Evolutionary conservation across 768 basidiomycete genomes (phyloP).

Genomic region (Boletus edulis): DNA sequence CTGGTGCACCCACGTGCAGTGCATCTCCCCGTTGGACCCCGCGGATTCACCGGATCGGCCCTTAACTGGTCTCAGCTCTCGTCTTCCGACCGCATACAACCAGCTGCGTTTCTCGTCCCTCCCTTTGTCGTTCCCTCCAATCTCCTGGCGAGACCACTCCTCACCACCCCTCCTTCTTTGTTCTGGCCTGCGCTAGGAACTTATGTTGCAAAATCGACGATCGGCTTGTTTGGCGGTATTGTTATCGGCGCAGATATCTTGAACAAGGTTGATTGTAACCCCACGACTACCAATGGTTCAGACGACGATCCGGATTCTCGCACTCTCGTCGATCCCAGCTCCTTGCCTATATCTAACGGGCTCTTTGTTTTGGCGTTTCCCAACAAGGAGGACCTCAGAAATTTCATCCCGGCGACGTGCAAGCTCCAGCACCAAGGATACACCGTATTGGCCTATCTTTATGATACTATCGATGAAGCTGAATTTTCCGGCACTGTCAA

Average conservation of each 20-base stretch:
- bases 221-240: conserved; percentile 38
- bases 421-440: conserved; percentile 32
- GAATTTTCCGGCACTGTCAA: conserved; percentile 3
- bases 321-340: background rate
- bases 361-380: conserved; percentile 38
- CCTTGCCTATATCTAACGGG: conserved; percentile 12
- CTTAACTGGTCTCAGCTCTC: conserved; percentile 31
- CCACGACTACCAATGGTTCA: background rate
- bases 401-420: conserved; percentile 37
- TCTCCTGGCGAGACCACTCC: conserved; percentile 22
- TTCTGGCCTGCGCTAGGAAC: conserved; percentile 25
- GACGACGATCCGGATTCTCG: background rate
- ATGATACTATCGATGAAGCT: conserved; percentile 11
- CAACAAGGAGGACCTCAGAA: conserved; percentile 30
- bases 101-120: conserved; percentile 54
- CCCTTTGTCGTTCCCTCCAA: conserved; percentile 51
- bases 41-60: conserved; percentile 28
- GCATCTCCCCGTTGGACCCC: conserved; percentile 42
- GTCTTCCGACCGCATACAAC: conserved; percentile 31
- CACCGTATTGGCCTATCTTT: conserved; percentile 31
- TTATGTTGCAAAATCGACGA: conserved; percentile 28
- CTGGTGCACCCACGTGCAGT: conserved; percentile 43
- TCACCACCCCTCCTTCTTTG: conserved; percentile 14
- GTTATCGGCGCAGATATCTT: conserved; percentile 23
- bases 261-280: background rate